A percentile compares a stretch with the other conserved stretches of the same genome.
Evolutionary conservation across 495 filamentous ascomycete species (phyloP).

Genomic region (Aspergillus panamensis): DNA sequence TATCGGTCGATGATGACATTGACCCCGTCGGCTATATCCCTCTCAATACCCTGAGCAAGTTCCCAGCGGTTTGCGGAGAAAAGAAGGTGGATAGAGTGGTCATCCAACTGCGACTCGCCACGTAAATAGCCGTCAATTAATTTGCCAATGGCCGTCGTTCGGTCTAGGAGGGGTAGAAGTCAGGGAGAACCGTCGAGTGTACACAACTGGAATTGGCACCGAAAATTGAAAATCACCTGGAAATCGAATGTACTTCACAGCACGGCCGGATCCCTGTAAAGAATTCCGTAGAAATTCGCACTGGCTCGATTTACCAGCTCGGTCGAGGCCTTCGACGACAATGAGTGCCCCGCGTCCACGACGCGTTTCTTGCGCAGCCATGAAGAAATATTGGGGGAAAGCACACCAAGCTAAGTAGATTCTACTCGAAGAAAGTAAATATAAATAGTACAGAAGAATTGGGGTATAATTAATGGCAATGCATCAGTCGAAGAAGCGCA

Average conservation of each 20-base stretch:
- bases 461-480: not conserved
- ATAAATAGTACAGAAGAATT: not conserved
- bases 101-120: constrained; percentile 69
- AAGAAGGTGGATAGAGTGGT: constrained; percentile 90
- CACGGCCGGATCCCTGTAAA: constrained; percentile 57
- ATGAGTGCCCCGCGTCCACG: constrained; percentile 67
- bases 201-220: not conserved
- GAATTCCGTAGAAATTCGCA: constrained; percentile 65
- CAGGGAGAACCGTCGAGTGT: constrained; percentile 1
- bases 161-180: constrained; percentile 52
- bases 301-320: constrained; percentile 94
- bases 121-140: constrained; percentile 88
- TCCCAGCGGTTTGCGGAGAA: constrained; percentile 99
- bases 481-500: not conserved
- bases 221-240: constrained; percentile 60
- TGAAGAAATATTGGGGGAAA: constrained; percentile 4
- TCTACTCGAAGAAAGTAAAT: not conserved
- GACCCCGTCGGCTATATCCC: constrained; percentile 58
- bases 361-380: constrained; percentile 18
- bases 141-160: constrained; percentile 82
- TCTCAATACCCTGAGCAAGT: constrained; percentile 60
- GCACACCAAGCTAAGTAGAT: too few species aligned
- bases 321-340: constrained; percentile 90
- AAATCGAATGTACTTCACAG: constrained; percentile 76
- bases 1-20: constrained; percentile 89